Conservation (phyloP, 352 stramenopile species). For the Phytophthora pluvialis region DNA sequence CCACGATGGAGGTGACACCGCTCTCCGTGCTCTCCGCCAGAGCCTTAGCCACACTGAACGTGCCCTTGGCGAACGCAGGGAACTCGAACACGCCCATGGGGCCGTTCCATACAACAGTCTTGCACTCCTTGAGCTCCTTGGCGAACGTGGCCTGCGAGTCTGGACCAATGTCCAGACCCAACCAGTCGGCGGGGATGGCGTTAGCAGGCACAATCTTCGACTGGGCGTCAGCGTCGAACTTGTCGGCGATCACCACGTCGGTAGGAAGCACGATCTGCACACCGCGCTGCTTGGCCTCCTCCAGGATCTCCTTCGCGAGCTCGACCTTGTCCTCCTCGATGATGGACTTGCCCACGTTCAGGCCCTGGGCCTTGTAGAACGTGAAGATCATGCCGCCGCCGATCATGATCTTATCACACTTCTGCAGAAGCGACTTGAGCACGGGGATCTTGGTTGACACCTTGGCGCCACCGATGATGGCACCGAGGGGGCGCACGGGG, state of each 20-base stretch:
- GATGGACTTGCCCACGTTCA: conserved; percentile 94
- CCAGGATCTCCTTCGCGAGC: conserved; percentile 92
- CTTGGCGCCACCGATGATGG: conserved; percentile 97
- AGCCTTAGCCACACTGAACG: conserved; percentile 91
- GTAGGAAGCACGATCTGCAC: conserved; percentile 92
- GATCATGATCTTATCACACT: conserved; percentile 97
- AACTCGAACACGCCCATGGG: conserved; percentile 99
- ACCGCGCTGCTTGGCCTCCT: conserved; percentile 87
- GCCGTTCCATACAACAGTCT: conserved; percentile 93
- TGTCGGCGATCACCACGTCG: conserved; percentile 96
- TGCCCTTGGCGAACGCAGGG: conserved; percentile 95
- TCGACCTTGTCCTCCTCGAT: conserved; percentile 96
- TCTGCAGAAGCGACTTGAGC: conserved; percentile 94
- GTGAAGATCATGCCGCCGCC: conserved; percentile 98
- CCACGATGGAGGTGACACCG: conserved; percentile 90
- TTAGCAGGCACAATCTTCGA: conserved; percentile 69
- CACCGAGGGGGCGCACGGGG: conserved; percentile 93
- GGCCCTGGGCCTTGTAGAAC: conserved; percentile 96
- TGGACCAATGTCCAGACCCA: conserved; percentile 92
- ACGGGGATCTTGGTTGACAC: conserved; percentile 97
- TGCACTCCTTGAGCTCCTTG: conserved; percentile 91
- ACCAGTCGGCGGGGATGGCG: conserved; percentile 95
- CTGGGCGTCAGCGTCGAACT: conserved; percentile 73
- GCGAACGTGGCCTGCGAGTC: conserved; percentile 66
- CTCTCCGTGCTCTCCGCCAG: conserved; percentile 89